A percentile compares a stretch with the other conserved stretches of the same genome.
phyloP scores from a whole-genome alignment of 805 yeast genomes.

The Barnettozyma botsteinii region DNA sequence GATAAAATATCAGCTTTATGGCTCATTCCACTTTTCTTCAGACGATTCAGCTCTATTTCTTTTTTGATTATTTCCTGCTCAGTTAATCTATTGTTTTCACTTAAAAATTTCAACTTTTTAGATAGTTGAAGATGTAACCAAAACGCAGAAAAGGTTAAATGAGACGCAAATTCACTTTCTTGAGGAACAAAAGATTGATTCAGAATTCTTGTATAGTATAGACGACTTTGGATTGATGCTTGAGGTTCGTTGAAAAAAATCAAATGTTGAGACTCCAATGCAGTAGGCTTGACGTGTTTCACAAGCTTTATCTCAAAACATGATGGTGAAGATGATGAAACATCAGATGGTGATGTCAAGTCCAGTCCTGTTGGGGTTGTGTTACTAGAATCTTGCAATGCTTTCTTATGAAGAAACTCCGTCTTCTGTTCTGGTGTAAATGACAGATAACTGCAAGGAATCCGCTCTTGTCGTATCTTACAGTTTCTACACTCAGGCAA shows the following conservation, averaged over 20 bases:
- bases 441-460: constrained; percentile 23
- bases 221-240: constrained; percentile 3
- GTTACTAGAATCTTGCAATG: neutral
- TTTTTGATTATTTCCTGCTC: constrained; percentile 2
- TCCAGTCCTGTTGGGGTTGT: constrained; percentile 2
- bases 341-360: constrained; percentile 4
- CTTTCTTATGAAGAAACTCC: constrained; percentile 13
- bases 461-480: constrained; percentile 22
- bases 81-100: neutral
- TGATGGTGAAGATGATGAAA: neutral
- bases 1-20: constrained; percentile 10
- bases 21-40: constrained; percentile 3
- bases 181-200: constrained; percentile 9
- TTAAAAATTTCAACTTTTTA: constrained; percentile 9
- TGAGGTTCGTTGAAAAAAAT: constrained; percentile 13
- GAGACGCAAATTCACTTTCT: constrained; percentile 7
- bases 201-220: constrained; percentile 11
- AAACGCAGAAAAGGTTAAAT: constrained; percentile 7
- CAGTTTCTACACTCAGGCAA: constrained; percentile 46
- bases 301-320: constrained; percentile 8
- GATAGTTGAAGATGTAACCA: constrained; percentile 19
- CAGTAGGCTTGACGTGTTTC: constrained; percentile 8
- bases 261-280: constrained; percentile 11
- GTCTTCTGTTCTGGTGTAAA: constrained; percentile 19
- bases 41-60: constrained; percentile 1